These are phyloP conservation scores for Aspergillus coremiiformis DNA, from an alignment of 495 filamentous ascomycete genomes.

Conservation along the genomic window DNA sequence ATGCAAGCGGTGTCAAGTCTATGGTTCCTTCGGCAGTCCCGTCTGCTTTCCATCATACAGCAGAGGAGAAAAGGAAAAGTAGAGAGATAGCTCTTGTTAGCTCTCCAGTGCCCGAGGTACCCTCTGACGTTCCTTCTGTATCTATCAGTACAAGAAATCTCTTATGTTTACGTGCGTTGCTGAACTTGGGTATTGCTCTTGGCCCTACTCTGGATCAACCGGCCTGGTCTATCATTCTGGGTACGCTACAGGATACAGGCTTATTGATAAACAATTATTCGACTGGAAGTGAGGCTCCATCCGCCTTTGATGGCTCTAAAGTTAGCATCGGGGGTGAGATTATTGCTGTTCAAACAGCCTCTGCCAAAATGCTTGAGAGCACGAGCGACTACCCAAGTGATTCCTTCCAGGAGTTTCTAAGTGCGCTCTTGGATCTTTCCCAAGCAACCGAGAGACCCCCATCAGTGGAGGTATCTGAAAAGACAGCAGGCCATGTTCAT, in stretches of 20 bases:
- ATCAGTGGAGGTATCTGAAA: constrained; percentile 24
- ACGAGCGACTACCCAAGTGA: constrained; percentile 78
- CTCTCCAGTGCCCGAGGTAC: constrained; percentile 17
- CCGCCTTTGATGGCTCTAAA: constrained; percentile 40
- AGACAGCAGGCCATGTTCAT: constrained; percentile 9
- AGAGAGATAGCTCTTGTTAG: constrained; percentile 15
- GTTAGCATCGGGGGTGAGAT: constrained; percentile 69
- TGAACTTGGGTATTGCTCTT: constrained; percentile 91
- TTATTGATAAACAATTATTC: constrained; percentile 62
- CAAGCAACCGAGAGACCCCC: constrained; percentile 29
- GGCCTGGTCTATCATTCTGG: constrained; percentile 84
- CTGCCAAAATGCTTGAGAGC: constrained; percentile 79
- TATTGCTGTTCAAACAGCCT: constrained; percentile 81
- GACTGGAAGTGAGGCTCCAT: constrained; percentile 22
- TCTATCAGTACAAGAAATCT: constrained; percentile 82
- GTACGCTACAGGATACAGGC: constrained; percentile 86
- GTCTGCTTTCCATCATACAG: constrained; percentile 14
- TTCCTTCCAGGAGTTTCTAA: constrained; percentile 70
- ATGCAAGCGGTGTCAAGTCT: constrained; percentile 44
- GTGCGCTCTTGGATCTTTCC: constrained; percentile 62
- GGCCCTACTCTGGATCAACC: constrained; percentile 71
- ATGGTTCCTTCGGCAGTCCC: constrained; percentile 29
- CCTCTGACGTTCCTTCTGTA: constrained; percentile 24
- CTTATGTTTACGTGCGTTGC: constrained; percentile 76
- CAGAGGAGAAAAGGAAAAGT: constrained; percentile 37